These are phyloP conservation scores for Xylaria intraflava DNA, from an alignment of 495 filamentous ascomycete genomes.

Conservation along the genomic window DNA sequence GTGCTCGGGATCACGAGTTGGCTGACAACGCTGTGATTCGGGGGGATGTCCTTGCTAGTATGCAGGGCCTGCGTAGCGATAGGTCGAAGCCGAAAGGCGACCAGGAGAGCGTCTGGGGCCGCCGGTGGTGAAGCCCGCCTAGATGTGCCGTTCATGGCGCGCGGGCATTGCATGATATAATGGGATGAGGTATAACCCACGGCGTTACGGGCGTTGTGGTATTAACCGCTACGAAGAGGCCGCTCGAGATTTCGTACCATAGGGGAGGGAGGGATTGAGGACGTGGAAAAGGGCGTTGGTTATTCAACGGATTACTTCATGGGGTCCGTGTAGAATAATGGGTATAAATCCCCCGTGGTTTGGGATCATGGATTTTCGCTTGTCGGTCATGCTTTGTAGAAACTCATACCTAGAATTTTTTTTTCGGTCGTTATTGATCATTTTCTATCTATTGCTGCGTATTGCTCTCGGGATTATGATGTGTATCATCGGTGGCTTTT, in stretches of 20 bases:
- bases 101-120: slow-evolving; percentile 9
- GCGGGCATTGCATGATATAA: background rate
- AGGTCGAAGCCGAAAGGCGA: background rate
- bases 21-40: slow-evolving; percentile 1
- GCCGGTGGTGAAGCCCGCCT: slow-evolving; percentile 3
- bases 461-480: no score
- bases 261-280: background rate
- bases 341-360: no score
- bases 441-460: no score
- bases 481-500: no score
- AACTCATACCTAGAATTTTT: no score
- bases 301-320: no score
- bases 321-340: no score
- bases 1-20: background rate
- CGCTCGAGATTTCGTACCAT: background rate
- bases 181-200: no score
- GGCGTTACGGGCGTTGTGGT: background rate
- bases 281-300: background rate
- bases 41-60: slow-evolving; percentile 12
- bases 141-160: background rate
- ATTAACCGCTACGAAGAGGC: background rate
- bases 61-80: slow-evolving; percentile 11
- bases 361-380: no score
- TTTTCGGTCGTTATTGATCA: no score
- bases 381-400: no score